These are phyloP conservation scores for Verticillium klebahnii DNA, from an alignment of 2,329 filamentous ascomycete species.

Conservation along the genomic window DNA sequence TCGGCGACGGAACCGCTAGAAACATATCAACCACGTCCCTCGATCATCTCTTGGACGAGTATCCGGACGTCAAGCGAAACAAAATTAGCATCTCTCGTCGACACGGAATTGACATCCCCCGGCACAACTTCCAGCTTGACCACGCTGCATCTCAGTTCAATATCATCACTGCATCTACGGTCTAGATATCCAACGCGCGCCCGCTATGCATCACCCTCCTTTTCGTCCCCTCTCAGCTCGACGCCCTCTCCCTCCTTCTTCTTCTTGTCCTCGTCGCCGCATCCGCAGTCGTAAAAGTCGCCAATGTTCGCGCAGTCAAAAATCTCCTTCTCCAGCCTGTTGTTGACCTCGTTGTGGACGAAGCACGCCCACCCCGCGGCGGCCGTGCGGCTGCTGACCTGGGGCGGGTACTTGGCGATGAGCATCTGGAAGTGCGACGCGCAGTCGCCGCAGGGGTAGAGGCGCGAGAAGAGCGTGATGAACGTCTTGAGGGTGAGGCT, in stretches of 20 bases:
- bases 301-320: conserved; percentile 66
- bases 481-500: conserved; percentile 59
- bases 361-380: conserved; percentile 66
- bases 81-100: too few species aligned
- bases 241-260: conserved; percentile 23
- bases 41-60: too few species aligned
- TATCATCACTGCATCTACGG: too few species aligned
- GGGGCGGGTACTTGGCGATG: conserved; percentile 58
- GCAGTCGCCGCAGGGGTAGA: conserved; percentile 69
- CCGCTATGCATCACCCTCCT: not conserved
- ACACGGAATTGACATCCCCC: too few species aligned
- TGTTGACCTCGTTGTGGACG: conserved; percentile 64
- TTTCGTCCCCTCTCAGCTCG: conserved; percentile 6
- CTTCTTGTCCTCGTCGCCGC: conserved; percentile 57
- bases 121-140: too few species aligned
- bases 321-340: conserved; percentile 53
- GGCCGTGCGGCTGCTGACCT: conserved; percentile 57
- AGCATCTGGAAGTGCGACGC: conserved; percentile 62
- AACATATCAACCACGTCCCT: too few species aligned
- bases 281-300: conserved; percentile 69
- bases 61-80: too few species aligned
- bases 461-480: conserved; percentile 61
- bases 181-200: too few species aligned
- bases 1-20: too few species aligned
- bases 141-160: too few species aligned